Evolutionary conservation across 2,329 filamentous ascomycete species (phyloP).

Genomic region (Endocalyx cinctus): DNA sequence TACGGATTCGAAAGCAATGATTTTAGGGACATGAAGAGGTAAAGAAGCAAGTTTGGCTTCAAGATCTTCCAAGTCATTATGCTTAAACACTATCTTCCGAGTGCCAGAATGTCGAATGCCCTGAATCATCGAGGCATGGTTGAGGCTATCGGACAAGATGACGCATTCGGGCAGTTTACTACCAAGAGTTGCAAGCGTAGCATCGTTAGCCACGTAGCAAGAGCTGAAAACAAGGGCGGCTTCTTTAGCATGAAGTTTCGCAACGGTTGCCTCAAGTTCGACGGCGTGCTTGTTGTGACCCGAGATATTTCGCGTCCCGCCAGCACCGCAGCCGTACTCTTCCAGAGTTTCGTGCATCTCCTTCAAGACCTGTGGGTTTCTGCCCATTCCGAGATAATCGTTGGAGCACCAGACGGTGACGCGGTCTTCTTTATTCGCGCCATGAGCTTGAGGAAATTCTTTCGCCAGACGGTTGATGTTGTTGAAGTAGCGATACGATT

Average conservation of each 20-base stretch:
- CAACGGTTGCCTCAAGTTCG: conserved; percentile 73
- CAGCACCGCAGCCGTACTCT: conserved; percentile 89
- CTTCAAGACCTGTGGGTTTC: conserved; percentile 79
- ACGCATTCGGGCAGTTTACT: conserved; percentile 96
- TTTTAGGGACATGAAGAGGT: conserved; percentile 82
- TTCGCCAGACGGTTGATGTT: conserved; percentile 98
- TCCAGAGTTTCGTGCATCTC: conserved; percentile 94
- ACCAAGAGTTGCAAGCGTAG: conserved; percentile 91
- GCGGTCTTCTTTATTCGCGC: conserved; percentile 72
- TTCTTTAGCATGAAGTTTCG: conserved; percentile 88
- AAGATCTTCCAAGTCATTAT: conserved; percentile 91
- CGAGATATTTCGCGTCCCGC: conserved; percentile 95
- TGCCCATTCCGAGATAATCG: conserved; percentile 97
- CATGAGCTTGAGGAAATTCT: conserved; percentile 93
- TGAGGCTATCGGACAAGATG: conserved; percentile 94
- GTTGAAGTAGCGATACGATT: conserved; percentile 99
- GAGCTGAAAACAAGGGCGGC: conserved; percentile 91
- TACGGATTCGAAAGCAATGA: conserved; percentile 97
- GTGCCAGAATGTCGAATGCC: conserved; percentile 96
- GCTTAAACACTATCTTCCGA: conserved; percentile 97
- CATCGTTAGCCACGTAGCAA: conserved; percentile 97
- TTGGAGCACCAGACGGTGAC: conserved; percentile 99
- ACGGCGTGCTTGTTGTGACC: conserved; percentile 96
- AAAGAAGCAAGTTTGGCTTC: conserved; percentile 89
- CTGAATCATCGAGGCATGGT: conserved; percentile 99